Percentiles rank a stretch among this genome's conserved stretches.
Conservation (phyloP, 2,329 filamentous ascomycete species). For the Scolecobasidium constrictum region DNA sequence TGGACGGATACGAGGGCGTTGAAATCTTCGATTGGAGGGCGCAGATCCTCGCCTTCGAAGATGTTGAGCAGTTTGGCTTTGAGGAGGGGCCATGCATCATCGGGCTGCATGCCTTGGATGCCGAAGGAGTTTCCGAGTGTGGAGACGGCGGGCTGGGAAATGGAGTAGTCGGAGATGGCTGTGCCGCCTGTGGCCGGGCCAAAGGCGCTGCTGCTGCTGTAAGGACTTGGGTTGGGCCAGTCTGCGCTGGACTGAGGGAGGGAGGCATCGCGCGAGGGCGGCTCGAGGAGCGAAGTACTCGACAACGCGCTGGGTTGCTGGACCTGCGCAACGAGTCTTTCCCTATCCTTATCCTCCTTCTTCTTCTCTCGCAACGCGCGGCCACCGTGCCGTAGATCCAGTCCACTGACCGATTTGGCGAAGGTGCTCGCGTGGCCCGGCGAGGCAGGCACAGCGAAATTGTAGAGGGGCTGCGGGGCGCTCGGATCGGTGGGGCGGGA, state of each 20-base stretch:
- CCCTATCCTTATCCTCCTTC: slow-evolving; percentile 41
- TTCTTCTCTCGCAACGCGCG: slow-evolving; percentile 67
- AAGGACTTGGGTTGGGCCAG: slow-evolving; percentile 21
- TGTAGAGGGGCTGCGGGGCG: slow-evolving; percentile 67
- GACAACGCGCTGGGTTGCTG: slow-evolving; percentile 18
- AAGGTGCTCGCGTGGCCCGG: slow-evolving; percentile 60
- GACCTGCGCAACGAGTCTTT: too few species aligned
- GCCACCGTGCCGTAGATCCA: slow-evolving; percentile 69
- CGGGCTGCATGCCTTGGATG: slow-evolving; percentile 38
- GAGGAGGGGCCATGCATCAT: slow-evolving; percentile 75
- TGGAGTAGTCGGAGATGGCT: slow-evolving; percentile 16
- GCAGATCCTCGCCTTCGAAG: slow-evolving; percentile 71
- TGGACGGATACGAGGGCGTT: slow-evolving; percentile 72
- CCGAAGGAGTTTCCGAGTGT: slow-evolving; percentile 36
- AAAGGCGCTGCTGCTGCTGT: slow-evolving; percentile 15
- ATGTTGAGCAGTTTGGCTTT: slow-evolving; percentile 66
- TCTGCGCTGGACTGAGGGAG: slow-evolving; percentile 28
- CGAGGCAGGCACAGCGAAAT: slow-evolving; percentile 63
- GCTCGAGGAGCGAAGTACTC: slow-evolving; percentile 16
- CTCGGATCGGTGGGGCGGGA: slow-evolving; percentile 65
- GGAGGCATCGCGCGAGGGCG: slow-evolving; percentile 22
- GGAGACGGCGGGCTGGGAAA: slow-evolving; percentile 28
- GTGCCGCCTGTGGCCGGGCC: slow-evolving; percentile 12
- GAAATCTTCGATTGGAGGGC: slow-evolving; percentile 73
- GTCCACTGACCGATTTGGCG: slow-evolving; percentile 68